phyloP scores from a whole-genome alignment of 305 asterid genomes.

The Euphrasia arctica region DNA sequence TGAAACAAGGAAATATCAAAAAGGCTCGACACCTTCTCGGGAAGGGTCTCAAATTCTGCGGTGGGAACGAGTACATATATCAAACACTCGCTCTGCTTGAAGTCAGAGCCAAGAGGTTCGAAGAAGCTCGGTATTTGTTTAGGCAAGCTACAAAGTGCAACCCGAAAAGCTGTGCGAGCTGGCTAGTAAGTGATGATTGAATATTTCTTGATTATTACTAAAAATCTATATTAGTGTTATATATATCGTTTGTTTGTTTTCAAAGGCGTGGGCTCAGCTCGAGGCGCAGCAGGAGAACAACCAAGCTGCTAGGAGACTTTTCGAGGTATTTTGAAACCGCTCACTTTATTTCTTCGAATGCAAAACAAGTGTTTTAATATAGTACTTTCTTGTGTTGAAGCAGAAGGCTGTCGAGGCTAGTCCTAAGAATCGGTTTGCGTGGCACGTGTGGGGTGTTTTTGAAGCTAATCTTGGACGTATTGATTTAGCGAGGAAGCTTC shows the following conservation, averaged over 20 bases:
- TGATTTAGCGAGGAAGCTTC: constrained; percentile 79
- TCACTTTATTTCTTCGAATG: no score
- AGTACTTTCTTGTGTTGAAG: constrained; percentile 16
- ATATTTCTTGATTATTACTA: neutral
- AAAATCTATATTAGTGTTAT: neutral
- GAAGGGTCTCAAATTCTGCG: constrained; percentile 77
- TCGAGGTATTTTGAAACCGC: constrained; percentile 49
- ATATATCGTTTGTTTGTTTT: constrained; percentile 1
- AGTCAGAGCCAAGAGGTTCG: constrained; percentile 72
- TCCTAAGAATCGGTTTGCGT: constrained; percentile 94
- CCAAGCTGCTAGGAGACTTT: constrained; percentile 57
- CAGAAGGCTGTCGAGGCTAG: constrained; percentile 97
- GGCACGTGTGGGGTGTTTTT: constrained; percentile 99
- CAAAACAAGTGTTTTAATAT: neutral
- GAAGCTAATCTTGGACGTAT: constrained; percentile 71
- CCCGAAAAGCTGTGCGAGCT: constrained; percentile 92
- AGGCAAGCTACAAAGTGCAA: constrained; percentile 90
- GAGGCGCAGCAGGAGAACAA: constrained; percentile 80
- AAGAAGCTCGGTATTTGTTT: constrained; percentile 85
- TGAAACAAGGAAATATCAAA: constrained; percentile 75
- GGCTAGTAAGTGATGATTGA: constrained; percentile 75
- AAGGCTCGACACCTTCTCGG: constrained; percentile 90
- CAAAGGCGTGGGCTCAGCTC: constrained; percentile 98
- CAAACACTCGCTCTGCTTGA: constrained; percentile 96
- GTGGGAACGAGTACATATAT: constrained; percentile 88